Base-by-base conservation (phyloP, 2,329 filamentous ascomycete species). In the Trichoderma guizhouense region DNA sequence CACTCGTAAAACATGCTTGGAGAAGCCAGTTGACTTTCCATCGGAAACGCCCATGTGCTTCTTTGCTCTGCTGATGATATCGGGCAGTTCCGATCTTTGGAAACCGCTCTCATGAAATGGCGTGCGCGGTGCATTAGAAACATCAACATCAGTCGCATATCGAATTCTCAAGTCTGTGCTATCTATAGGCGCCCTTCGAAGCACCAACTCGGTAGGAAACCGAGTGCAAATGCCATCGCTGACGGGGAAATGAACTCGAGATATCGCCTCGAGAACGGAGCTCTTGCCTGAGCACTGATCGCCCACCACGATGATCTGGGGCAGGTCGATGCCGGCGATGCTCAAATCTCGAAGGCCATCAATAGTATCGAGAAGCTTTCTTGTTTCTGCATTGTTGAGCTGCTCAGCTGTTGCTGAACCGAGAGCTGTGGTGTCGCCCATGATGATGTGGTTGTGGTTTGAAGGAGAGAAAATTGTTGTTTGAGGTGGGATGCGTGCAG, bases 221-320 rank as follows among this genome's bases (percentile, higher is more conserved):
- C 87, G 83, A 0, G 90, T 91, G 77, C 89, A 91, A 0, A 90
- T 76, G 47, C 84, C 87, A 68, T 87, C 86, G 28, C 88, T 87
- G 9, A 83, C 81, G 0, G 89, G 89, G 73, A 92, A 92, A 0
- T 84, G 83, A 2, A 92, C 83, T 4, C 87, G 85, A 0, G 89
- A 90, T 51, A 92, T 88, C 1, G 88, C 89, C 75, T 92, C 88
- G 0, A 92, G 84, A 0, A 91, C 88, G 0, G 89, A 91, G 71
- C 87, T 90, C 77, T 92, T 92, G 4, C 89, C 90, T 1, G 86
- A 86, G 0, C 86, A 89, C 74, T 91, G 88, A 71, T 90, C 86
- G 3, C 90, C 89, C 65, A 86, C 88, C 14, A 91, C 88, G 32
- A 91, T 85, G 71, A 86, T 84, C 73, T 86, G 80, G 0, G 84